Evolutionary conservation across 2,329 filamentous ascomycete species (phyloP), one percentile per base, ranked within the genome.

Genomic region (Cladophialophora psammophila): DNA sequence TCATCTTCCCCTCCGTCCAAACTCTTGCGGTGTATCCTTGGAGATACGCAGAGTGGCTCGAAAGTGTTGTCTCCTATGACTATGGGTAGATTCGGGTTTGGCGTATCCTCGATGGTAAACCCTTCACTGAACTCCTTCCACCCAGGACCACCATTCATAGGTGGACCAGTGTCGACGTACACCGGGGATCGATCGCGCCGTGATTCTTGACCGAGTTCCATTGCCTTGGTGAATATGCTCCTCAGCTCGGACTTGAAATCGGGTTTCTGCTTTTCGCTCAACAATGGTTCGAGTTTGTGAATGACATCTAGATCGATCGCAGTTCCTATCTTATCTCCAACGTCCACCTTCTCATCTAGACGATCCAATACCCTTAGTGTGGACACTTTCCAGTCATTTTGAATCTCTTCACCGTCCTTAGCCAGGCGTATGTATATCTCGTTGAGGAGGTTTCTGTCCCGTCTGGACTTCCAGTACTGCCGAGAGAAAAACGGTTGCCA

Each of bases 401-500:
- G 60, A 5, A 62, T 26, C 15, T 62, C 48, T 26, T 53, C 48
- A n/a, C 60, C 60, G n/a, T 40, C n/a, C 5, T 12, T 13, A 7
- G 48, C 48, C 20, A 62, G 60, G 4, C 9, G 12, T 15, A 4
- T 5, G 34, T 62, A 55, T 9, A 62, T 62, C 0, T 62, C 60
- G 15, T 18, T 2, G 26, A 62, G 45, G 34, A 35, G 20, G 13
- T 10, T 8, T 52, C 15, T 32, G 20, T 34, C 48, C 26, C n/a
- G 35, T 54, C 26, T 42, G 4, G 20, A 13, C 13, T 35, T 54
- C 48, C 12, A 62, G n/a, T 55, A 48, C 15, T 55, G 20, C 60
- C 45, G 45, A 40, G 60, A 62, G 60, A 62, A 54, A 18, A 62
- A 54, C 10, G 48, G 60, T 50, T 35, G 60, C 60, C 60, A 62